A percentile compares a stretch with the other conserved stretches of the same genome.
These are phyloP conservation scores for Datisca glomerata DNA, from an alignment of 306 rosid species.

Conservation along the genomic window DNA sequence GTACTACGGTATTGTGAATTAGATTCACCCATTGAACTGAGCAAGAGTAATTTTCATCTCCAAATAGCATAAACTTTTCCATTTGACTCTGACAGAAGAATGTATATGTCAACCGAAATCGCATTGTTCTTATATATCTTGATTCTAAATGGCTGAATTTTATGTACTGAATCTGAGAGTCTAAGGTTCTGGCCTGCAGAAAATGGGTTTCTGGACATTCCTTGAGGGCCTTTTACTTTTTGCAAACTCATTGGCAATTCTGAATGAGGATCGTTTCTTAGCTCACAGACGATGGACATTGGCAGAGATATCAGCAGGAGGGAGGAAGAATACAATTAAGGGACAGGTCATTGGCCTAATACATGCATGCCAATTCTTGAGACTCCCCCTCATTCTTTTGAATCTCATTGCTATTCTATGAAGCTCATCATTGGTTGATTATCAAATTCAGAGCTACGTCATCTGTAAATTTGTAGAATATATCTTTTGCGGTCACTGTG, in stretches of 20 bases:
- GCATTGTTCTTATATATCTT: too few relatives aligned
- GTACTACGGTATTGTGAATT: too few relatives aligned
- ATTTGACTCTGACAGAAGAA: too few relatives aligned
- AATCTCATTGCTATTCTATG: conserved; percentile 32
- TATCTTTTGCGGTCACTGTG: too few relatives aligned
- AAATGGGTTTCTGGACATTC: conserved; percentile 83
- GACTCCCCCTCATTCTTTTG: conserved; percentile 73
- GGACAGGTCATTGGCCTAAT: conserved; percentile 82
- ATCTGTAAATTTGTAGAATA: neutral
- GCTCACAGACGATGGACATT: conserved; percentile 74
- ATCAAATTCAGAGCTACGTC: neutral
- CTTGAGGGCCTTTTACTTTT: conserved; percentile 78
- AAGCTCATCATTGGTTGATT: conserved; percentile 53
- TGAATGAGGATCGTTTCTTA: conserved; percentile 86
- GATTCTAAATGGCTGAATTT: too few relatives aligned
- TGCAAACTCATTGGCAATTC: conserved; percentile 69
- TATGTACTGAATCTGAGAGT: too few relatives aligned
- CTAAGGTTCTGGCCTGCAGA: too few relatives aligned
- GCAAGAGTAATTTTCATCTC: too few relatives aligned
- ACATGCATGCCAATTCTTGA: conserved; percentile 67
- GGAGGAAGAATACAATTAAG: conserved; percentile 60
- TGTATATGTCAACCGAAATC: too few relatives aligned
- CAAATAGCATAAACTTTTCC: too few relatives aligned
- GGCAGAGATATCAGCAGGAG: conserved; percentile 59
- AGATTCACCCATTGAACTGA: too few relatives aligned